Evolutionary conservation across 2,329 filamentous ascomycete genomes (phyloP), one percentile per base, ranked within the genome.

Genomic region (Elsinoe arachidis): DNA sequence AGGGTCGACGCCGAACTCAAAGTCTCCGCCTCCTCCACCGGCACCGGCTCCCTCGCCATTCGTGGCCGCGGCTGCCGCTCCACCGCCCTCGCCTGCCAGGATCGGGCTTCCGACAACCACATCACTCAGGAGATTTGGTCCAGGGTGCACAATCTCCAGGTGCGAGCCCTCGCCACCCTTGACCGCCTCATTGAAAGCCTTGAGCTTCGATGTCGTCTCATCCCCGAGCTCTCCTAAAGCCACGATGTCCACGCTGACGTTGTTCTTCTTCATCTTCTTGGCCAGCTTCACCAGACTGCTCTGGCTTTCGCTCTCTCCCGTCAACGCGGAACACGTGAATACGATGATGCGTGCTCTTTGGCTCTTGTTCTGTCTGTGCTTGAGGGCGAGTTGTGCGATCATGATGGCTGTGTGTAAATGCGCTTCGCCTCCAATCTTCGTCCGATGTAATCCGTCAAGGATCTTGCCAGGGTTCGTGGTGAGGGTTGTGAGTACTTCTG

Each of bases 201-300:
- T 85, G 56, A 99, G 83, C 77, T 97, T 97, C 71, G 88, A 83
- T 57, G 87, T 88, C 61, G 86, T 90, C 63, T 95, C 89, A 65
- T 91, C 88, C 63, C 93, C 89, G 55, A 96, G 81, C 66, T 99
- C 92, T 64, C 93, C 93, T 67, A 99, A 99, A 47, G 92, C 84
- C 61, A 99, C 82, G 68, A 99, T 92, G 73, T 99, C 93, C 69
- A 99, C 88, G 61, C 86, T 88, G 60, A 96, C 88, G 68, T 88
- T 92, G 73, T 86, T 87, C 81, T 99, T 99, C 84, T 97, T 97
- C 90, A 97, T 95, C 77, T 93, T 95, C 78, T 93, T 95, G 44
- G 93, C 91, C 30, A 99, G 81, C 69, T 89, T 88, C 61, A 91
- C 82, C 53, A 99, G 83, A 56, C 87, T 84, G 76, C 93, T 93